Percentiles rank a stretch among this genome's conserved stretches.
Evolutionary conservation across 2,329 filamentous ascomycete species (phyloP).

Genomic region (Cytospora paraplurivora): DNA sequence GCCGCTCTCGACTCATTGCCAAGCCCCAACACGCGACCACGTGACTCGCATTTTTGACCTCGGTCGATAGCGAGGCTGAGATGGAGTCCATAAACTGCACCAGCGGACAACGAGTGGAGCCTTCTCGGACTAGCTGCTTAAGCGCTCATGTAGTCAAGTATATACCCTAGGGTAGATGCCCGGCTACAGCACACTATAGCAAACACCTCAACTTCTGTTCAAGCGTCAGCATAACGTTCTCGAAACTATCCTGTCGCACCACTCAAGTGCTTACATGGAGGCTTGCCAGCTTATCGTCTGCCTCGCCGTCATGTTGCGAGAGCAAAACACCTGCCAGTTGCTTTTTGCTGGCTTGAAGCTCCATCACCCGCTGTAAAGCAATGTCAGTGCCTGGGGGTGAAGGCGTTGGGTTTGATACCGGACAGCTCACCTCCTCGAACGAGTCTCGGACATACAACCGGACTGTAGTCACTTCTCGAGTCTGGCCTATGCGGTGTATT

Average conservation of each 20-base stretch:
- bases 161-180: no score
- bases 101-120: no score
- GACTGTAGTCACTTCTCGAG: conserved; percentile 34
- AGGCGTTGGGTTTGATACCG: not conserved
- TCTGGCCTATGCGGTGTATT: conserved; percentile 36
- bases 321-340: conserved; percentile 29
- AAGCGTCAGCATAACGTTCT: not conserved
- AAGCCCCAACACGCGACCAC: conserved; percentile 2
- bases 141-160: no score
- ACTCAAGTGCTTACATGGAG: conserved; percentile 12
- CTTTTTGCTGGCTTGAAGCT: conserved; percentile 30
- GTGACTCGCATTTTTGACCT: not conserved
- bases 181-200: not conserved
- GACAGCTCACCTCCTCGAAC: conserved; percentile 35
- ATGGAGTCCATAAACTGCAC: no score
- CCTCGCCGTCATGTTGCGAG: conserved; percentile 14
- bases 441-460: conserved; percentile 34
- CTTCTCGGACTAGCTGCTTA: no score
- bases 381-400: not conserved
- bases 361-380: conserved; percentile 21
- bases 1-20: not conserved
- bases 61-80: not conserved
- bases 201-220: not conserved
- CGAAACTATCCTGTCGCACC: not conserved
- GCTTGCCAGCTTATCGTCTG: conserved; percentile 2